These are phyloP conservation scores for Echeveria elegans DNA, from an alignment of 164 flowering plant species.

Conservation along the genomic window DNA sequence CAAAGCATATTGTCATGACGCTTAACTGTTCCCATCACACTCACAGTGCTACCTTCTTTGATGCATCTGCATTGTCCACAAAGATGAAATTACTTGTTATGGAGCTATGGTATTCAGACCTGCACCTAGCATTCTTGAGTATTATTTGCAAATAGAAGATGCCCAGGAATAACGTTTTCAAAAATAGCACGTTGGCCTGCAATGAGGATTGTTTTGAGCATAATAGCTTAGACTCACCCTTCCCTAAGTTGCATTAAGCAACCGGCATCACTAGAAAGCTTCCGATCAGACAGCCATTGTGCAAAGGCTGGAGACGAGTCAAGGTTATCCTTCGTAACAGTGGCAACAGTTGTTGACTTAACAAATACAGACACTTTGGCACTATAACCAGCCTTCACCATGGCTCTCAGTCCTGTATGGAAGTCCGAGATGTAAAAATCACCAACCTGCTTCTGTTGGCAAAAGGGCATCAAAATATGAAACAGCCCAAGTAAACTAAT, in stretches of 20 bases:
- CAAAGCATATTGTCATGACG: constrained; percentile 25
- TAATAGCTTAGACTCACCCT: constrained; percentile 31
- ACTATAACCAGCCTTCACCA: constrained; percentile 57
- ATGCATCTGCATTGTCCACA: constrained; percentile 32
- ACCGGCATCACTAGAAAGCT: constrained; percentile 31
- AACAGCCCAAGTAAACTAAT: background rate
- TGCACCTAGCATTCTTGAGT: background rate
- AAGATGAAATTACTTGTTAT: constrained; percentile 7
- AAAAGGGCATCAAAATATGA: constrained; percentile 8
- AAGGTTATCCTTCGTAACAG: constrained; percentile 26
- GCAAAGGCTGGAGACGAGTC: constrained; percentile 37
- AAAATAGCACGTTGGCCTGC: background rate
- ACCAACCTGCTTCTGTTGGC: constrained; percentile 50
- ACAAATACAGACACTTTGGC: constrained; percentile 43
- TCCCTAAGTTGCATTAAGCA: constrained; percentile 43
- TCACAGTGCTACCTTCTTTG: constrained; percentile 44
- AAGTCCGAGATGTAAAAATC: constrained; percentile 58
- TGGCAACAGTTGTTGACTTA: constrained; percentile 38
- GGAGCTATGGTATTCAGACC: background rate
- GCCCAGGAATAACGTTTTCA: background rate
- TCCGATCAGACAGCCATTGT: constrained; percentile 51
- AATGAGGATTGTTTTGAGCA: background rate
- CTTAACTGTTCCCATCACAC: constrained; percentile 42
- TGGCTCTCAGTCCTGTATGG: constrained; percentile 43
- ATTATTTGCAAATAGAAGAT: background rate